Base-by-base conservation (phyloP, 768 basidiomycete genomes). In the Mycena venus region DNA sequence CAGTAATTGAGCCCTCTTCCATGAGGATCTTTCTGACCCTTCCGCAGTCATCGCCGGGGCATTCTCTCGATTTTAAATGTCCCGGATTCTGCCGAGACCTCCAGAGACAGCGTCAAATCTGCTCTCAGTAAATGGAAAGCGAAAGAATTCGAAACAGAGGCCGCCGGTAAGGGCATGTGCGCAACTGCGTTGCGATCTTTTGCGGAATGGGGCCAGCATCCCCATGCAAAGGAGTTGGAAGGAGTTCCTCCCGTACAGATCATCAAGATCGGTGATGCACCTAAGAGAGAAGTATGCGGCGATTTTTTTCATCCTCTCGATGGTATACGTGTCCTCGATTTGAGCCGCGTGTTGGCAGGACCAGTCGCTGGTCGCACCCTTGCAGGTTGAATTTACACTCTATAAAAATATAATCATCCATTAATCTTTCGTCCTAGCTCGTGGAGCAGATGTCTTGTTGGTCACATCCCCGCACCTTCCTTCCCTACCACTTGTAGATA, bases 301-400 rank as follows among this genome's bases (percentile, higher is more conserved):
- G 36, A 68, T 0, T 36, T 71, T 2, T 58, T 36, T 2, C 78
- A 81, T 17, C 89, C 90, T 2, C 82, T 92, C 36, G 84, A 87
- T 19, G 88, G 88, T 0, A 84, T 92, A 8, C 84, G 87, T 10
- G 88, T 91, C 1, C 80, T 92, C n/a, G 91, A 93, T 79, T 78
- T 92, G 34, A 91, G 88, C 36, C 81, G 91, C 34, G 90, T 92
- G 0, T 82, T 92, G 40, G 90, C 91, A 4, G 91, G 91, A 6
- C 91, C 91, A 0, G 81, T 90, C 12, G 88, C 87, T 44, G 91
- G 91, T 1, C 83, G 90, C 25, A 86, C 90, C 0, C 86, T 92
- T 19, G 91, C 91, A 72, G 89, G 91, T 90, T 65, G 15, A 78
- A 67, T 21, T 4, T 27, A 31, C 10, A 38, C 19, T 19, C 61